A percentile compares a stretch with the other conserved stretches of the same genome.
phyloP scores from a whole-genome alignment of 257 asterid species.

The Jasminum sambac region DNA sequence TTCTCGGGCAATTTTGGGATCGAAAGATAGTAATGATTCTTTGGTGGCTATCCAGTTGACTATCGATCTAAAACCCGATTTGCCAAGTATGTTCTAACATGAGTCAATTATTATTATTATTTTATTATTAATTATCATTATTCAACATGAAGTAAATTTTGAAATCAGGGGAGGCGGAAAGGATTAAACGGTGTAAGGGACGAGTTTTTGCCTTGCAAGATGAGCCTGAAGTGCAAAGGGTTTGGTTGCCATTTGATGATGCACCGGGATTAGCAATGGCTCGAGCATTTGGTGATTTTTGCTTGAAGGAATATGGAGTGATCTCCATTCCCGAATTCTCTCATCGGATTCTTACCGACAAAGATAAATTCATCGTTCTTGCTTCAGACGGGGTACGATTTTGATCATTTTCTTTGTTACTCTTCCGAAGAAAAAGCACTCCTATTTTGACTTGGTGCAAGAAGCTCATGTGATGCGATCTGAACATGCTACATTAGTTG shows the following conservation, averaged over 20 bases:
- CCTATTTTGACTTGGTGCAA: too few relatives aligned
- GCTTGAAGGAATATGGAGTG: constrained; percentile 96
- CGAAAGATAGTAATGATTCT: constrained; percentile 69
- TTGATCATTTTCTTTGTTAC: not conserved
- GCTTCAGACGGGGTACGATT: constrained; percentile 99
- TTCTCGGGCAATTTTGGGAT: constrained; percentile 92
- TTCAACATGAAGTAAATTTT: constrained; percentile 11
- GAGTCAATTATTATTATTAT: not conserved
- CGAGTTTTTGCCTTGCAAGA: constrained; percentile 97
- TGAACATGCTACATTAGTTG: too few relatives aligned
- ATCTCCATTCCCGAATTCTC: constrained; percentile 93
- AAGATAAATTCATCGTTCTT: constrained; percentile 82
- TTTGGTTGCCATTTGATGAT: constrained; percentile 96
- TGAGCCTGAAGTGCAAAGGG: constrained; percentile 97
- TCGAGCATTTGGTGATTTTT: constrained; percentile 96
- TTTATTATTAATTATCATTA: not conserved
- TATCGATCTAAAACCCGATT: constrained; percentile 96
- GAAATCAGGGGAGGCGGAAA: constrained; percentile 86
- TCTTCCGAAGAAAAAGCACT: not conserved
- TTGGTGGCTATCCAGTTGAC: constrained; percentile 85
- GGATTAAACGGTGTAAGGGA: constrained; percentile 92
- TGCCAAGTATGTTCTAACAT: constrained; percentile 64
- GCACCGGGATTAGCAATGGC: constrained; percentile 99
- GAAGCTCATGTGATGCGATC: too few relatives aligned
- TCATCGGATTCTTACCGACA: constrained; percentile 66